Conservation (phyloP, 2,329 filamentous ascomycete species). For the Cryphonectria nitschkei region DNA sequence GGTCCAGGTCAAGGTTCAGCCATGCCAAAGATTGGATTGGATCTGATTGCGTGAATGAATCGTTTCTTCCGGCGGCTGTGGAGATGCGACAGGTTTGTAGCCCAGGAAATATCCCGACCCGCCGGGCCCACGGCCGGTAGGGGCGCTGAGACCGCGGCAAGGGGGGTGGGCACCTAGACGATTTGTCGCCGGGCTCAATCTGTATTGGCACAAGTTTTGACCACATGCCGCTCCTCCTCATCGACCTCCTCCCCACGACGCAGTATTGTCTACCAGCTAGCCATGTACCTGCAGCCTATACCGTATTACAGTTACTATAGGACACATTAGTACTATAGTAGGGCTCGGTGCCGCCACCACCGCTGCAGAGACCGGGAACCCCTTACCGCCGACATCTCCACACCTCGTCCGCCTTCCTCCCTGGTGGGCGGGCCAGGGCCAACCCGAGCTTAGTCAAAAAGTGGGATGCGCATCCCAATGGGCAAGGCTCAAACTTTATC, state of each 20-base stretch:
- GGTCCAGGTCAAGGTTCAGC: background rate
- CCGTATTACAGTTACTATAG: background rate
- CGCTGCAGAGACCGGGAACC: constrained; percentile 12
- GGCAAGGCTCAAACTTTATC: background rate
- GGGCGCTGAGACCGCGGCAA: background rate
- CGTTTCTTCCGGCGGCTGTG: background rate
- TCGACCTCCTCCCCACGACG: background rate
- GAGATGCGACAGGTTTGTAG: background rate
- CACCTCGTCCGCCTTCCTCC: background rate
- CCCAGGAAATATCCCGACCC: constrained; percentile 2
- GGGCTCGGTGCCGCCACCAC: constrained; percentile 5
- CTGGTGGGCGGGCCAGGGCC: background rate
- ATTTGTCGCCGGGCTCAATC: background rate
- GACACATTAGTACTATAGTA: background rate
- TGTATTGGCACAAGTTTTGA: background rate
- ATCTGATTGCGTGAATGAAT: background rate
- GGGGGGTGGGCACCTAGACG: constrained; percentile 8
- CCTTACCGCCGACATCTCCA: constrained; percentile 16
- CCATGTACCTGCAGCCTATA: background rate
- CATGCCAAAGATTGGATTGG: background rate
- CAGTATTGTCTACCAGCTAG: background rate
- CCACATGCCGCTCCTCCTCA: background rate
- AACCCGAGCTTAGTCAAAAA: constrained; percentile 1
- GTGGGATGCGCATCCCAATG: background rate
- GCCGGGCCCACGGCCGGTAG: background rate